Base-by-base conservation (phyloP, 2,329 filamentous ascomycete genomes). In the Aquanectria penicillioides region DNA sequence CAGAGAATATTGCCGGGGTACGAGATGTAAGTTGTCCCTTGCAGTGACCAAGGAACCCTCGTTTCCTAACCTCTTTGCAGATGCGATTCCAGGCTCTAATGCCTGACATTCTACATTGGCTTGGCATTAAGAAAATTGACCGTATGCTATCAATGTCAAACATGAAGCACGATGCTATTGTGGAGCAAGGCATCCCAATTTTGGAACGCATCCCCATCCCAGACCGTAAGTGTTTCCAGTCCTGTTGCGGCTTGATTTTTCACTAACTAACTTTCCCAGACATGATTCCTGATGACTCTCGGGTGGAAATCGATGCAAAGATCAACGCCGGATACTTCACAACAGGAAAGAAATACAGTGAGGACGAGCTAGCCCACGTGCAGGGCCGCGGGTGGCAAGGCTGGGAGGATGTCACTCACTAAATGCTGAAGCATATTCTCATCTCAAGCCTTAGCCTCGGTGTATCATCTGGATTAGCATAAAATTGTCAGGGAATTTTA, bases 71-170 rank as follows among this genome's bases (percentile, higher is more conserved):
- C 13, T 10, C 6, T 34, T 34, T 34, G 89, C 65, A 71, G 67
- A 98, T 97, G 94, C 89, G 95, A 33, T 98, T 98, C 83, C 95
- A 98, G 81, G 94, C 94, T 22, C 83, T 99, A 53, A 98, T 98
- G 95, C 94, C 95, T 26, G 93, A 97, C 74, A 97, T 98, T 66
- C 84, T 98, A 49, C 95, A 98, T 78, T 98, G 95, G 95, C 86
- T 99, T 25, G 95, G 95, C 62, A 97, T 99, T 73, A 95, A 91
- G 74, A 98, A 98, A 83, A 98, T 99, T 73, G 95, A 99, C 75
- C 86, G 93, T 59, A 99, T 98, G 95, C 82, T 97, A 69, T 96
- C 92, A 80, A 98, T 98, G 95, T 68, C 68, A 71, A 92, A 89
- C 78, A 94, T 94, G 91, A 94, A 95, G 81, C 89, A 94, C 77